phyloP scores from a whole-genome alignment of 371 early-diverging fungal genomes.

The Mortierella sp. region DNA sequence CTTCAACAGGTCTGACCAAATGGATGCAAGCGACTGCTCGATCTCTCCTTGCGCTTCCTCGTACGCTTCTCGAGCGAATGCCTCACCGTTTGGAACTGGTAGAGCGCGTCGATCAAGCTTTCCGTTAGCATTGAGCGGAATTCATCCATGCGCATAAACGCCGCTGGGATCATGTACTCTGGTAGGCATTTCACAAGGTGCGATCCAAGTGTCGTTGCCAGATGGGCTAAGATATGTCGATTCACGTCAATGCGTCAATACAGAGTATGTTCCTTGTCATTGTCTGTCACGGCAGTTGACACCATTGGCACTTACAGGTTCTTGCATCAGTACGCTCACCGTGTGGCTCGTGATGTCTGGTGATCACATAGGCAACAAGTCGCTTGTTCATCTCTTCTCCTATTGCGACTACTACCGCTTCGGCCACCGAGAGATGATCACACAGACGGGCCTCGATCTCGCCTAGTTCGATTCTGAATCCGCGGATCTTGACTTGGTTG shows the following conservation, averaged over 20 bases:
- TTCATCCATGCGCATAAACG: slow-evolving; percentile 14
- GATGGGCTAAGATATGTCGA: not conserved
- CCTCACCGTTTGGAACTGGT: slow-evolving; percentile 2
- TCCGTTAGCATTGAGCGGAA: slow-evolving; percentile 11
- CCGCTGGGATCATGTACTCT: slow-evolving; percentile 32
- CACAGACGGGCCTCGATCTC: slow-evolving; percentile 26
- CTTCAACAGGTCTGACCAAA: slow-evolving; percentile 17
- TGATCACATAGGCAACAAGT: slow-evolving; percentile 21
- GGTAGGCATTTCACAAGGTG: slow-evolving; percentile 10
- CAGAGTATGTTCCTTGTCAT: too few relatives aligned
- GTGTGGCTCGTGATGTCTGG: not conserved
- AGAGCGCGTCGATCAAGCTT: slow-evolving; percentile 30
- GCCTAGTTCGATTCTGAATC: slow-evolving; percentile 31
- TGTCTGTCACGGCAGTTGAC: not conserved
- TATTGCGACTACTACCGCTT: slow-evolving; percentile 7
- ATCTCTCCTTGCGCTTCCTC: slow-evolving; percentile 12
- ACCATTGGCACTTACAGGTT: too few relatives aligned
- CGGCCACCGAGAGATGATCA: slow-evolving; percentile 9
- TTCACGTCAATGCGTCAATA: too few relatives aligned
- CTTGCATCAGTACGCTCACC: not conserved
- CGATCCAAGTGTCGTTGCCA: not conserved
- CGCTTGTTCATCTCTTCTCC: slow-evolving; percentile 5
- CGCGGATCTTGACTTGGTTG: slow-evolving; percentile 40
- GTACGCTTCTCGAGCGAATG: slow-evolving; percentile 10
- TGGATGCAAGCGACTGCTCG: slow-evolving; percentile 12